Evolutionary conservation across 1,139 yeast genomes (phyloP), one percentile per base, ranked within the genome.

Genomic region (Saccharomyces hybrid): DNA sequence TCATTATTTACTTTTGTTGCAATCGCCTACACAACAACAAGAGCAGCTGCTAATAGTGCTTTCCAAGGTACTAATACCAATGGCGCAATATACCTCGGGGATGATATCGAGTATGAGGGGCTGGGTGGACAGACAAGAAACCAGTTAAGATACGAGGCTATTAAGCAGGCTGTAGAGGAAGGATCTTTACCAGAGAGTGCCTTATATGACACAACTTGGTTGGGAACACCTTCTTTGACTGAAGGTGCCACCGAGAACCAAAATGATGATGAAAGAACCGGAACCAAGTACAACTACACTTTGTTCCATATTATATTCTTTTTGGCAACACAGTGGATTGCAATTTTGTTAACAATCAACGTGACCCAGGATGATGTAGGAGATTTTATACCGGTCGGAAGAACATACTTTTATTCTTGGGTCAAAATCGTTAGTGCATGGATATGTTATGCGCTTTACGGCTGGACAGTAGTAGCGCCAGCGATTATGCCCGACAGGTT

Each of bases 161-260:
- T 93, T 38, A 81, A 86, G 61, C 95, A 91, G 65, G 99, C 99
- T 0, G 97, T 93, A 16, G 93, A 88, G 56, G 95, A 88, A 64
- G 99, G 99, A 0, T 84, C 96, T 8, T 76, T 93, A 56, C 99
- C 99, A 0, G 95, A 88, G 61, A 86, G 96, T 62, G 99, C 97
- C 0, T 76, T 95, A 51, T 76, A 77, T 54, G 96, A 89, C 60
- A 78, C 78, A 56, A 72, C 81, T 41, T 86, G 87, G 76, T 70
- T 82, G 51, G 59, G 63, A 1, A 53, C 59, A 13, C 56, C 61
- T 25, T 51, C 61, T 8, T 53, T 57, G 4, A 27, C 54, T 20
- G 23, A 20, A 3, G 50, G 46, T 13, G 49, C 41, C 16, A 80
- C 79, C 57, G 80, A 77, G 51, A 81, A 75, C 9, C 80, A 78